Evolutionary conservation across 768 basidiomycete genomes (phyloP).

Genomic region (Rossbeevera mucosa): DNA sequence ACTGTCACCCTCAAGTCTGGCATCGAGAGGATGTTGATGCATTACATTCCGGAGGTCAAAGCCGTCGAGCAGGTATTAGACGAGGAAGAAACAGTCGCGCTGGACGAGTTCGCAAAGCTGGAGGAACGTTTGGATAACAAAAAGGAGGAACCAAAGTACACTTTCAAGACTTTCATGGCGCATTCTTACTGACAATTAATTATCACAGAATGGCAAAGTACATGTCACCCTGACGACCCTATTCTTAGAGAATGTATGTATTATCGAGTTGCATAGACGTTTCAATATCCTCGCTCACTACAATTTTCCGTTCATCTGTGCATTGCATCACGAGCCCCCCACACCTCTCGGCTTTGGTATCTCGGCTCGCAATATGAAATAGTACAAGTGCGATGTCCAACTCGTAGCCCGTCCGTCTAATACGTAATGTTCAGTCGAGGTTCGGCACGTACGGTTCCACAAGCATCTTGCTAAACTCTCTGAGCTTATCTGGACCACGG

Average conservation of each 20-base stretch:
- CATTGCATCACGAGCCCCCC: background rate
- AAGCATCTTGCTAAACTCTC: conserved; percentile 90
- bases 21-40: conserved; percentile 98
- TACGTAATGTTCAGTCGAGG: conserved; percentile 14
- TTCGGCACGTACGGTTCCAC: conserved; percentile 69
- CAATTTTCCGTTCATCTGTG: background rate
- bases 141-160: conserved; percentile 45
- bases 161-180: conserved; percentile 10
- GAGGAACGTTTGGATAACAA: conserved; percentile 59
- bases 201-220: conserved; percentile 68
- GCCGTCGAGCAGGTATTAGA: conserved; percentile 90
- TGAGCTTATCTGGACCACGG: conserved; percentile 88
- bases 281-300: background rate
- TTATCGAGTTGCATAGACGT: background rate
- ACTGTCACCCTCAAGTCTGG: conserved; percentile 94
- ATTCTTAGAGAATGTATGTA: no score
- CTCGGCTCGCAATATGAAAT: background rate
- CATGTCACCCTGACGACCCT: conserved; percentile 70
- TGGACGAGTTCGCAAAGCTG: conserved; percentile 86
- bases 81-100: conserved; percentile 81
- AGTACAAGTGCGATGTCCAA: background rate
- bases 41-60: conserved; percentile 96
- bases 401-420: background rate
- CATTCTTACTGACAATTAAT: conserved; percentile 3
- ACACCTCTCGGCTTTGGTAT: background rate